Percentiles rank a stretch among this genome's conserved stretches.
Conservation (phyloP, 177 flowering plant genomes). For the Vitis hybrid region DNA sequence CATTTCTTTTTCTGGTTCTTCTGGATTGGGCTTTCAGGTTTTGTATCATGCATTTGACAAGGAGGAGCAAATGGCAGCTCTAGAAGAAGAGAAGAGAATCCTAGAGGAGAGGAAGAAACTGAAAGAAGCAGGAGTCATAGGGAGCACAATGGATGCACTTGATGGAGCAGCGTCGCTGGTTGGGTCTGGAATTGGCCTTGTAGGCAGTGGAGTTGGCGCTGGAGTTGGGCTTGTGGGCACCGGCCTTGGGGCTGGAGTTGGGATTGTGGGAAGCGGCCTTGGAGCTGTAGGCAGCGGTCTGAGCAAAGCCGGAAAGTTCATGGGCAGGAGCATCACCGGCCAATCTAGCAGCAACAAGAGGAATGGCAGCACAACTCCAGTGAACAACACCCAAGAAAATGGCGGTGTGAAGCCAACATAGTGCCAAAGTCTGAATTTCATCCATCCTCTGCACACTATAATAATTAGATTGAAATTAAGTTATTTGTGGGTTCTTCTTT, state of each 20-base stretch:
- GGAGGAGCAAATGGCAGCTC: conserved; percentile 83
- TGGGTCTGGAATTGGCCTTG: conserved; percentile 51
- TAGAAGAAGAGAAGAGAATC: conserved; percentile 84
- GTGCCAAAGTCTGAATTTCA: conserved; percentile 4
- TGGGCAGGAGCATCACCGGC: conserved; percentile 87
- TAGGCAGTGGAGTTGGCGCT: conserved; percentile 41
- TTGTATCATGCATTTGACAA: conserved; percentile 73
- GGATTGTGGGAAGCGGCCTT: conserved; percentile 60
- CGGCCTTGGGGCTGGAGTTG: conserved; percentile 62
- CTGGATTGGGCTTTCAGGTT: conserved; percentile 37
- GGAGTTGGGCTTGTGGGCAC: conserved; percentile 64
- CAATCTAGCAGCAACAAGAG: conserved; percentile 46
- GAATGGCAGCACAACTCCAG: conserved; percentile 70
- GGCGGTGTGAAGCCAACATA: conserved; percentile 62
- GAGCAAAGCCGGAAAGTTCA: conserved; percentile 86
- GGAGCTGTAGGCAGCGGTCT: conserved; percentile 82
- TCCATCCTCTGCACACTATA: not conserved
- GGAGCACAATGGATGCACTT: conserved; percentile 96
- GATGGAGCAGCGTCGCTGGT: conserved; percentile 68
- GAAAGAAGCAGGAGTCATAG: conserved; percentile 82
- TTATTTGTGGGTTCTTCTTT: too few species aligned
- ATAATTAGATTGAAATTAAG: too few species aligned
- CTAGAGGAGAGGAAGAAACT: conserved; percentile 77
- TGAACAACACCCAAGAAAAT: conserved; percentile 49
- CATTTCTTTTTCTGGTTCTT: not conserved